Evolutionary conservation across 2,329 filamentous ascomycete species (phyloP), one percentile per base, ranked within the genome.

Genomic region (Penicillium sp.): DNA sequence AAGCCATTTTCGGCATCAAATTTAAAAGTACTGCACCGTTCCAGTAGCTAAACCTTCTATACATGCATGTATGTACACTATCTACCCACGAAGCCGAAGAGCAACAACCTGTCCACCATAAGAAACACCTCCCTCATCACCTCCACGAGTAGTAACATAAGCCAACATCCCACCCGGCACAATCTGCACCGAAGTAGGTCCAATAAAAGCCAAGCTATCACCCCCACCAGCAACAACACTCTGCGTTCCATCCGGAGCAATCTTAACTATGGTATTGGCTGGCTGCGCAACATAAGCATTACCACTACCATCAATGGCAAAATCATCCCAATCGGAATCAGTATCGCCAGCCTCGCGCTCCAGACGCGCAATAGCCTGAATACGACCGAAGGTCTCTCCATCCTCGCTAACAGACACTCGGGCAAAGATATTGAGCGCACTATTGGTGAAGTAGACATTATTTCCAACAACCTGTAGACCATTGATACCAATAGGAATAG

Each of bases 401-500:
- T 55, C 51, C 3, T 44, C 43, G 6, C 41, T 45, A 10, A 61
- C 54, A 6, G 52, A 36, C 1, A 61, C 53, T 9, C 53, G 44
- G 6, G 43, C 57, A 35, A 63, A 62, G 12, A 53, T 56, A 10
- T 53, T 48, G 4, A 49, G 21, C 4, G 55, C 57, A 6, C 57
- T 58, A 9, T 62, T 61, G 0, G 62, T 61, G 39, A 65, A 66
- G 25, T 61, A 61, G 3, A 63, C 55, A 55, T 58, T 35, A 0
- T 10, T 36, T 1, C 57, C 54, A 3, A 49, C 42, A 7, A 63
- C 27, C 27, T 29, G 59, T 4, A 68, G 7, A 2, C 63, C 63
- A 27, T 68, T 67, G 12, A 67, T 57, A 0, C 63, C 64, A 27
- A 68, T 64, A 8, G 54, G 49, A 0, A 58, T 25, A 12, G 58